Conservation (phyloP, 73 alveolate species). For the Breviolum minutum region DNA sequence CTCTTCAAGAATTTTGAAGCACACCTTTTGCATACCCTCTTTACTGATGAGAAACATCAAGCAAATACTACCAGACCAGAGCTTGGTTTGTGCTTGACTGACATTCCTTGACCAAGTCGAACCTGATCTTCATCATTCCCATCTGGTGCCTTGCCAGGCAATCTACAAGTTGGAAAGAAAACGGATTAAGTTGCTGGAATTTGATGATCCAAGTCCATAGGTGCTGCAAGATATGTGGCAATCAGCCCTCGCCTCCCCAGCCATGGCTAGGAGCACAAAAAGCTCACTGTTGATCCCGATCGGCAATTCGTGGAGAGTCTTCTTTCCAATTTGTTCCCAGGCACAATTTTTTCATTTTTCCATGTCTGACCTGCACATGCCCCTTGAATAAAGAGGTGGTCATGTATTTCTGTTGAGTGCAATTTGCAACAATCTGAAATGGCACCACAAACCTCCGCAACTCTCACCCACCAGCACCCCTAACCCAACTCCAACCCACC, state of each 20-base stretch:
- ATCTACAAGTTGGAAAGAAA: too few relatives aligned
- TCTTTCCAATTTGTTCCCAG: too few relatives aligned
- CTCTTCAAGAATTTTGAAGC: background rate
- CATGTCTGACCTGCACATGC: too few relatives aligned
- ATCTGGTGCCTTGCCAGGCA: slow-evolving; percentile 17
- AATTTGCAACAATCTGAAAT: too few relatives aligned
- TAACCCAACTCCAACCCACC: too few relatives aligned
- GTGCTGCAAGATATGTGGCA: background rate
- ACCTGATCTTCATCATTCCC: slow-evolving; percentile 44
- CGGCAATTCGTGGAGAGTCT: too few relatives aligned
- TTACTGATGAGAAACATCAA: background rate
- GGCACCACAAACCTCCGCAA: too few relatives aligned
- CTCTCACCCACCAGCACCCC: too few relatives aligned
- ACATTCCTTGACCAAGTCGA: background rate
- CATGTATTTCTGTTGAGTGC: too few relatives aligned
- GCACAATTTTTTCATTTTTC: too few relatives aligned
- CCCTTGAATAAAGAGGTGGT: too few relatives aligned
- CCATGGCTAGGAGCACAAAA: slow-evolving; percentile 42
- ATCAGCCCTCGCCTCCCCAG: background rate
- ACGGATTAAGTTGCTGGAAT: background rate
- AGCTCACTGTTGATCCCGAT: slow-evolving; percentile 6
- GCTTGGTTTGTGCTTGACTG: too few relatives aligned
- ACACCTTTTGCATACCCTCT: background rate
- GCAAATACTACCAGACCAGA: background rate
- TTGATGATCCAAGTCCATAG: background rate